Conservation (phyloP, 2,329 filamentous ascomycete genomes). For the Tolypocladium endophyticum region DNA sequence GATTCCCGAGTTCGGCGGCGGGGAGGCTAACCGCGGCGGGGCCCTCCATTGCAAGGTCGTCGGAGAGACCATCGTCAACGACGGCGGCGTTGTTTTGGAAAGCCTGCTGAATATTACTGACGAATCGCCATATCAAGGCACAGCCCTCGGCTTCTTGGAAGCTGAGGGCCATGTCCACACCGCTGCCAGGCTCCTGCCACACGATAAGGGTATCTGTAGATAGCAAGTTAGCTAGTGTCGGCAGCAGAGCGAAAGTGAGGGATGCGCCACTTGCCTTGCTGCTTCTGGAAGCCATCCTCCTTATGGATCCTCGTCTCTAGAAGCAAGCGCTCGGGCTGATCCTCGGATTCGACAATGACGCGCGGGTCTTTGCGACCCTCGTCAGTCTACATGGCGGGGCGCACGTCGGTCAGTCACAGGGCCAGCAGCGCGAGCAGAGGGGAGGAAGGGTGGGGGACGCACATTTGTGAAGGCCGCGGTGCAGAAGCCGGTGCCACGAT, state of each 20-base stretch:
- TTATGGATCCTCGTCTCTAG: constrained; percentile 85
- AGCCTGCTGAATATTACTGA: constrained; percentile 73
- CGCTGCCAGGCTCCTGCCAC: constrained; percentile 80
- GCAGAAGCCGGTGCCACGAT: constrained; percentile 93
- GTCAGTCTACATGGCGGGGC: constrained; percentile 31
- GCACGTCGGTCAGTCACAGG: not conserved
- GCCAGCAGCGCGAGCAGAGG: not conserved
- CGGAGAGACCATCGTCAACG: constrained; percentile 69
- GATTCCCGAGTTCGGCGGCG: constrained; percentile 66
- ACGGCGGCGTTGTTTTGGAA: constrained; percentile 35
- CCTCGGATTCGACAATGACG: constrained; percentile 88
- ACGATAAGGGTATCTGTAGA: constrained; percentile 85
- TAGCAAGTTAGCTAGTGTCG: constrained; percentile 14
- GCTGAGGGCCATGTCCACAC: constrained; percentile 92
- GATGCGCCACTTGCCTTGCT: constrained; percentile 60
- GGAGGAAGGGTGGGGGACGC: constrained; percentile 27
- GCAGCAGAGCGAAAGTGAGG: constrained; percentile 2
- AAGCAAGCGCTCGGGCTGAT: constrained; percentile 71
- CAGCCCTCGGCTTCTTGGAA: constrained; percentile 97
- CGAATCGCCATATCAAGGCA: constrained; percentile 88
- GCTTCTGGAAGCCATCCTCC: constrained; percentile 95
- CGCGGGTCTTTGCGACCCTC: constrained; percentile 67
- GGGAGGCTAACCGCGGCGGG: constrained; percentile 63
- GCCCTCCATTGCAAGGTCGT: constrained; percentile 71
- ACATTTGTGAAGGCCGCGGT: constrained; percentile 66